phyloP scores from a whole-genome alignment of 768 basidiomycete species.

The Leccinum ochraceum region DNA sequence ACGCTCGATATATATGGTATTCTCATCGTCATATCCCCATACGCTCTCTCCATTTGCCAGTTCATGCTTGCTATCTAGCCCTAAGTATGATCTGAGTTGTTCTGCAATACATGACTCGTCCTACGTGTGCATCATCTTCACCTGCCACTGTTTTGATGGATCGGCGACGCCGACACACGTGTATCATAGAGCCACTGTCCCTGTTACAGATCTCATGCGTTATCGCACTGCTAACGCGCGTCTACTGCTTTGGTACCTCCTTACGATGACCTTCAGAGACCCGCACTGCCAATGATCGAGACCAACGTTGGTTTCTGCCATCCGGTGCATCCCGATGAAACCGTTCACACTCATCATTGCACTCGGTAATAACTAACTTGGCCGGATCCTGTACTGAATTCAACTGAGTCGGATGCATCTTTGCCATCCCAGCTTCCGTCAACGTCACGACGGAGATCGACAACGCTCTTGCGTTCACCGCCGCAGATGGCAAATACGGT shows the following conservation, averaged over 20 bases:
- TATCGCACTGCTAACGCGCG: constrained; percentile 1
- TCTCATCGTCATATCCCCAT: neutral
- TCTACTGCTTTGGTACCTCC: constrained; percentile 6
- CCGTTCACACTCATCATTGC: constrained; percentile 6
- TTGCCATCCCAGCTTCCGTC: constrained; percentile 8
- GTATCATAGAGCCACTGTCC: constrained; percentile 1
- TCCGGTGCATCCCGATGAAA: constrained; percentile 20
- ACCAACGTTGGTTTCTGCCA: constrained; percentile 8
- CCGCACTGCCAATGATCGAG: constrained; percentile 21
- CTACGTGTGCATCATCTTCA: neutral
- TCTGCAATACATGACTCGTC: neutral
- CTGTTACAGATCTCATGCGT: constrained; percentile 14
- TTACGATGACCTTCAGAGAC: neutral
- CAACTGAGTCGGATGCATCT: neutral
- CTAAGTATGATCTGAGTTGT: neutral
- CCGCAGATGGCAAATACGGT: neutral
- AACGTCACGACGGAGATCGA: constrained; percentile 11
- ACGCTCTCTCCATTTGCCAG: constrained; percentile 1
- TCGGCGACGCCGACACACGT: constrained; percentile 7
- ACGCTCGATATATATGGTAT: constrained; percentile 15
- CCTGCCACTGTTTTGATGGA: constrained; percentile 14
- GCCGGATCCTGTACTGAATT: neutral
- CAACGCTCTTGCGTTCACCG: neutral
- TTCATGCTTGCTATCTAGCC: neutral
- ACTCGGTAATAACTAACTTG: constrained; percentile 16